A percentile compares a stretch with the other conserved stretches of the same genome.
phyloP scores from a whole-genome alignment of 352 stramenopile genomes.

The Phytophthora chlamydospora region DNA sequence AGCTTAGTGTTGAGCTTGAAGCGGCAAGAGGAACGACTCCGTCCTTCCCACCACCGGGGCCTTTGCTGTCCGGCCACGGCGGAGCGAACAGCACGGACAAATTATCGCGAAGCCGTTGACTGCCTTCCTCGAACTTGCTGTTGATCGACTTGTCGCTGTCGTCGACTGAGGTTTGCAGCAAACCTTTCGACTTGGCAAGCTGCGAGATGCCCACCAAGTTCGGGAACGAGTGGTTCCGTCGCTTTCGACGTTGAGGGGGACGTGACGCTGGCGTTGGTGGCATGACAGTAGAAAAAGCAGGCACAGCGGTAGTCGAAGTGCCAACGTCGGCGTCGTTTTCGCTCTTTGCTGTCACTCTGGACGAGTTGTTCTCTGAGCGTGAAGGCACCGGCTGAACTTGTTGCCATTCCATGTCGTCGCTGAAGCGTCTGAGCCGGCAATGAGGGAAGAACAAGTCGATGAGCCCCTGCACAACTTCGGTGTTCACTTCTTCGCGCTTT shows the following conservation, averaged over 20 bases:
- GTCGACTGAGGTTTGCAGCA: constrained; percentile 20
- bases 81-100: constrained; percentile 32
- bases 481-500: constrained; percentile 50
- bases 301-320: constrained; percentile 2
- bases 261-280: constrained; percentile 13
- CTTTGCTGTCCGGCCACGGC: constrained; percentile 15
- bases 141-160: constrained; percentile 24
- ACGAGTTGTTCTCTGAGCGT: not conserved
- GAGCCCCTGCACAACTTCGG: constrained; percentile 47
- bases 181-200: constrained; percentile 24
- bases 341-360: constrained; percentile 24
- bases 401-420: constrained; percentile 56
- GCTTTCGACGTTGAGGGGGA: constrained; percentile 33
- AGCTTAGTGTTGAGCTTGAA: constrained; percentile 20
- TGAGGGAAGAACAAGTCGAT: constrained; percentile 79
- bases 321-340: constrained; percentile 31
- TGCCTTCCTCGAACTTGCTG: constrained; percentile 24
- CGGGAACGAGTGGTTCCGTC: constrained; percentile 72
- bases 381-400: constrained; percentile 10
- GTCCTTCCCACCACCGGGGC: constrained; percentile 9
- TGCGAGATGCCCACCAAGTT: constrained; percentile 50
- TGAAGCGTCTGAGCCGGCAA: constrained; percentile 69
- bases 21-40: constrained; percentile 8
- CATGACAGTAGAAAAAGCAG: not conserved
- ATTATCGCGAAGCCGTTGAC: constrained; percentile 32